Base-by-base conservation (phyloP, 1,139 yeast genomes). In the Protomyces gravidus region DNA sequence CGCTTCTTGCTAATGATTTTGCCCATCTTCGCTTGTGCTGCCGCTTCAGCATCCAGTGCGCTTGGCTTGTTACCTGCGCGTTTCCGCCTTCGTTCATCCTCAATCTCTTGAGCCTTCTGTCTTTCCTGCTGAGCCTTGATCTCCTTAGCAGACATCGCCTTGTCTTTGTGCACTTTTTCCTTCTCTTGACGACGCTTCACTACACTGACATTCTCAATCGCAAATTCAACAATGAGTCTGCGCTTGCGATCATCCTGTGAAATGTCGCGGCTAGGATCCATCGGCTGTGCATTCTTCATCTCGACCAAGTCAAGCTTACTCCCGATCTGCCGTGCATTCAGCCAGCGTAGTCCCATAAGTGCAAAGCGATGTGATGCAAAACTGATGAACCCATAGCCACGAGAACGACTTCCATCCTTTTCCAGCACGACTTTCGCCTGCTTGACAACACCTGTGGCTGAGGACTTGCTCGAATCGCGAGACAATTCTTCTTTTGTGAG, bases 361-460 rank as follows among this genome's bases (percentile, higher is more conserved):
- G 99, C 98, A 63, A 86, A 73, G 72, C 86, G 87, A 72, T 92
- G 99, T 72, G 90, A 96, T 73, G 92, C 83, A 72, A 80, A 89
- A 73, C 94, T 98, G 59, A 92, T 75, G 77, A 92, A 90, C 64
- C 99, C 99, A 68, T 90, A 92, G 63, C 99, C 98, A 76, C 97
- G 84, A 71, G 94, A 85, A 74, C 98, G 81, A 32, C 80, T 73
- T 45, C 86, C 88, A 28, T 95, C 95, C 13, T 94, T 79, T 74
- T 92, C 98, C 78, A 83, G 86, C 63, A 92, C 86, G 64, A 92
- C 85, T 75, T 92, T 92, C 30, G 97, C 87, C 73, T 92, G 98
- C 70, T 83, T 85, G 5, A 92, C 95, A 49, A 92, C 89, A 75
- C 99, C 98, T 59, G 82, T 82, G 63, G 86, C 82, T 65, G 81